These are phyloP conservation scores for Cucumis melo DNA, from an alignment of 306 rosid genomes.

Conservation along the genomic window DNA sequence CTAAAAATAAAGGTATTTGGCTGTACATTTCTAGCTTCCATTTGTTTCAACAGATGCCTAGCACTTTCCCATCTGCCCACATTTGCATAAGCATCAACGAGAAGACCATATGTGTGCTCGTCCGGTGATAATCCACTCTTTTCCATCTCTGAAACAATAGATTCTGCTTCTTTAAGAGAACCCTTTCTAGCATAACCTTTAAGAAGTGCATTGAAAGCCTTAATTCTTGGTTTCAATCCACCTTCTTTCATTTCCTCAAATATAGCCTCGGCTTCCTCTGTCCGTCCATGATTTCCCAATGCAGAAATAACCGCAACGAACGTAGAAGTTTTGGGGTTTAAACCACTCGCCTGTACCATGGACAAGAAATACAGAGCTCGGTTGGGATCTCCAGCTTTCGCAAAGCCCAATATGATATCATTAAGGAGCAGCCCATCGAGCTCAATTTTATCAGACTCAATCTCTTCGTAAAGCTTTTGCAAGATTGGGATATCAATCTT, in stretches of 20 bases:
- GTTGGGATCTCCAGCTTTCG: constrained; percentile 64
- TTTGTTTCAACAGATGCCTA: constrained; percentile 70
- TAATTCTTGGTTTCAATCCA: constrained; percentile 62
- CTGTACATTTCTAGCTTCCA: constrained; percentile 63
- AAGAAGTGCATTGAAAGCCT: constrained; percentile 78
- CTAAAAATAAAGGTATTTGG: constrained; percentile 60
- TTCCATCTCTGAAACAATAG: constrained; percentile 75
- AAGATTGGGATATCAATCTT: constrained; percentile 52
- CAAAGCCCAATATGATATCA: constrained; percentile 61
- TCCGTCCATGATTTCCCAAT: constrained; percentile 59
- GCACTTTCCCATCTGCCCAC: constrained; percentile 92
- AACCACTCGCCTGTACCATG: constrained; percentile 60
- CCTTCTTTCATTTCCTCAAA: constrained; percentile 78
- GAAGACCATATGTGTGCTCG: constrained; percentile 65
- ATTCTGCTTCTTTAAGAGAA: constrained; percentile 60
- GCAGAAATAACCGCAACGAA: constrained; percentile 52
- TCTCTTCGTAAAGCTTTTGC: constrained; percentile 60
- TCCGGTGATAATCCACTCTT: constrained; percentile 59
- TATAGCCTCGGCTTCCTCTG: constrained; percentile 69
- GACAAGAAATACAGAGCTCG: constrained; percentile 65
- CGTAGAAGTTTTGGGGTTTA: constrained; percentile 54
- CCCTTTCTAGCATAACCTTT: constrained; percentile 65
- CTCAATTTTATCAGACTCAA: constrained; percentile 63
- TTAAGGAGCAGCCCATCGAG: constrained; percentile 59
- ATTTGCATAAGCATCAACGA: constrained; percentile 61